Evolutionary conservation across 1,284 basidiomycete species (phyloP).

Genomic region (Ganoderma multipileum): DNA sequence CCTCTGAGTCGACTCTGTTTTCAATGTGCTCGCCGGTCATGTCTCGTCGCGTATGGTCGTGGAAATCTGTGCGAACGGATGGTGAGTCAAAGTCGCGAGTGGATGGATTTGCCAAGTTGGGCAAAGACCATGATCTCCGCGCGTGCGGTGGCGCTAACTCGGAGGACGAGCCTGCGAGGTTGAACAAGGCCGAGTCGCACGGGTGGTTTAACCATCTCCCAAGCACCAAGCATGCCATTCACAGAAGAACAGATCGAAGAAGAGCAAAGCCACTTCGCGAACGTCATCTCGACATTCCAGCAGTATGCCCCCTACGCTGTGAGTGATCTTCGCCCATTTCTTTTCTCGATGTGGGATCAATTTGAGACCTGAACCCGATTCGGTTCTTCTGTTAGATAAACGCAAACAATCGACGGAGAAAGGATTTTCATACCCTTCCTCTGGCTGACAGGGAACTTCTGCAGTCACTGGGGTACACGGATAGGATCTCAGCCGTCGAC

Average conservation of each 20-base stretch:
- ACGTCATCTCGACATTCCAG: conserved; percentile 71
- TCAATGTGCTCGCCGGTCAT: background rate
- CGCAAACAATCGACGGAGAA: conserved; percentile 77
- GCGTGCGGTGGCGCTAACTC: background rate
- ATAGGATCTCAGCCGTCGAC: conserved; percentile 73
- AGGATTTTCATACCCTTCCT: conserved; percentile 71
- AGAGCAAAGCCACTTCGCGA: conserved; percentile 70
- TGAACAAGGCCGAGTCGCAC: background rate
- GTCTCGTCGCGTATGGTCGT: too few relatives aligned
- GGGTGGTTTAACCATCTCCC: background rate
- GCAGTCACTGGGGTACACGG: conserved; percentile 66
- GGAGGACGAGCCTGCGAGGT: too few relatives aligned
- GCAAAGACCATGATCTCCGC: background rate
- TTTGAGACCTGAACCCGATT: background rate
- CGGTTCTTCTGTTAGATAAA: conserved; percentile 54
- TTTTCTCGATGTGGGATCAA: too few relatives aligned
- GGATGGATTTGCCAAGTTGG: background rate
- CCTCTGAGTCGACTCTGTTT: background rate
- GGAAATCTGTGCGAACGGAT: too few relatives aligned
- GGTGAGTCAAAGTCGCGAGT: background rate
- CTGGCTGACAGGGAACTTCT: conserved; percentile 67
- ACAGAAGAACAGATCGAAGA: conserved; percentile 42
- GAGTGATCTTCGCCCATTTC: conserved; percentile 19
- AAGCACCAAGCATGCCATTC: conserved; percentile 35
- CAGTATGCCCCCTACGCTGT: conserved; percentile 74